phyloP scores from a whole-genome alignment of 2,329 filamentous ascomycete genomes.

The Escovopsis sp. region DNA sequence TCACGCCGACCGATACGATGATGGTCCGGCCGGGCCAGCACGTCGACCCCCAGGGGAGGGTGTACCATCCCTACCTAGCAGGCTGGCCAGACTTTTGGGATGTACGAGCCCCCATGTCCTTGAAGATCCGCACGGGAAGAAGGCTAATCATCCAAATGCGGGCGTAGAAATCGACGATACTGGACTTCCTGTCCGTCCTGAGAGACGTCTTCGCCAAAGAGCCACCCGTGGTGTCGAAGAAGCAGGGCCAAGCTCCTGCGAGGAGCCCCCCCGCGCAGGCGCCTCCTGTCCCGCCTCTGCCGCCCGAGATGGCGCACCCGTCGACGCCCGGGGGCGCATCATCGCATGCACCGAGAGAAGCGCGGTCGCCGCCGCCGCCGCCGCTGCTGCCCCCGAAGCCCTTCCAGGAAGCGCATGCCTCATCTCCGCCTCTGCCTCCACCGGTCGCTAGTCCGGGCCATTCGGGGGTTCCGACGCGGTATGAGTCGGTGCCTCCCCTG shows the following conservation, averaged over 20 bases:
- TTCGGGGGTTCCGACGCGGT: conserved; percentile 21
- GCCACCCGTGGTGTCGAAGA: conserved; percentile 71
- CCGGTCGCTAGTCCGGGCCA: conserved; percentile 7
- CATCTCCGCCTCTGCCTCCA: conserved; percentile 13
- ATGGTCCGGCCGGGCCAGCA: conserved; percentile 83
- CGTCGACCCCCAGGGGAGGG: conserved; percentile 79
- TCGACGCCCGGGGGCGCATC: conserved; percentile 23
- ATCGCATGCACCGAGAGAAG: conserved; percentile 19
- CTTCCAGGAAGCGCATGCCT: conserved; percentile 13
- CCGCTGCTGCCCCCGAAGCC: conserved; percentile 35
- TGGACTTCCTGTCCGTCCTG: conserved; percentile 70
- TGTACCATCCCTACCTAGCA: conserved; percentile 91
- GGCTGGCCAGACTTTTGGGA: conserved; percentile 85
- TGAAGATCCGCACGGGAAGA: neutral
- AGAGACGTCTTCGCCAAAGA: conserved; percentile 87
- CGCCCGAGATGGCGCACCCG: conserved; percentile 39
- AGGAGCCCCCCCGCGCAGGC: conserved; percentile 17
- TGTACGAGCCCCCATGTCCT: conserved; percentile 35
- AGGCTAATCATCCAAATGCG: neutral
- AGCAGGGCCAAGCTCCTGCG: conserved; percentile 31
- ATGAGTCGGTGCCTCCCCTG: conserved; percentile 33
- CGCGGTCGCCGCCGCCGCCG: conserved; percentile 39
- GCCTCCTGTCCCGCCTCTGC: conserved; percentile 58
- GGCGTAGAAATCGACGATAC: conserved; percentile 64
- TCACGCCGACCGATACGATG: conserved; percentile 81